Percentiles rank a stretch among this genome's conserved stretches.
Conservation (phyloP, 192 early-diverging fungal species). For the Globomyces pollinis-pini region DNA sequence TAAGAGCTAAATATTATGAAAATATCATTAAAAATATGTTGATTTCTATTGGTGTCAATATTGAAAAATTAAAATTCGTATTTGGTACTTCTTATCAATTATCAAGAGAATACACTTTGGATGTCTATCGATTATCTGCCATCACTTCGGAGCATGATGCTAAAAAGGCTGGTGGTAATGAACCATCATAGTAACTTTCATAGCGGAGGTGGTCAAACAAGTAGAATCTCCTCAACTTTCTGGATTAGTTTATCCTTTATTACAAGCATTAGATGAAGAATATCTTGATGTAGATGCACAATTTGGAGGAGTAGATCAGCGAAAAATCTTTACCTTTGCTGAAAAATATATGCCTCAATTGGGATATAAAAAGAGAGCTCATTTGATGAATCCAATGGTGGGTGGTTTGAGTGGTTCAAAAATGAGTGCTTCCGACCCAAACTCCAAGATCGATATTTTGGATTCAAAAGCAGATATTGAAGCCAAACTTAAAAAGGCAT, state of each 20-base stretch:
- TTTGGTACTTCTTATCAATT: constrained; percentile 78
- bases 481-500: constrained; percentile 88
- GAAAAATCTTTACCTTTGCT: constrained; percentile 98
- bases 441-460: constrained; percentile 96
- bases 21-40: constrained; percentile 82
- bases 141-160: constrained; percentile 89
- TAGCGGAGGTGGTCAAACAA: constrained; percentile 98
- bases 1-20: constrained; percentile 92
- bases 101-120: constrained; percentile 80
- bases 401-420: constrained; percentile 88
- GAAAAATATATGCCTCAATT: constrained; percentile 89
- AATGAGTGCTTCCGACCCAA: constrained; percentile 93
- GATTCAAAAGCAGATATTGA: constrained; percentile 71
- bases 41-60: constrained; percentile 86
- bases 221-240: constrained; percentile 77
- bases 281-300: constrained; percentile 91
- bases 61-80: constrained; percentile 88
- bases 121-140: constrained; percentile 80
- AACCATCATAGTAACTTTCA: too few species aligned
- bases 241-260: constrained; percentile 93
- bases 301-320: constrained; percentile 94
- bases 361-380: constrained; percentile 93
- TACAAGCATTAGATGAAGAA: constrained; percentile 98
- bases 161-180: constrained; percentile 96
- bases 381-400: constrained; percentile 98